Conservation (phyloP, 306 rosid species). For the Fragaria vesca region DNA sequence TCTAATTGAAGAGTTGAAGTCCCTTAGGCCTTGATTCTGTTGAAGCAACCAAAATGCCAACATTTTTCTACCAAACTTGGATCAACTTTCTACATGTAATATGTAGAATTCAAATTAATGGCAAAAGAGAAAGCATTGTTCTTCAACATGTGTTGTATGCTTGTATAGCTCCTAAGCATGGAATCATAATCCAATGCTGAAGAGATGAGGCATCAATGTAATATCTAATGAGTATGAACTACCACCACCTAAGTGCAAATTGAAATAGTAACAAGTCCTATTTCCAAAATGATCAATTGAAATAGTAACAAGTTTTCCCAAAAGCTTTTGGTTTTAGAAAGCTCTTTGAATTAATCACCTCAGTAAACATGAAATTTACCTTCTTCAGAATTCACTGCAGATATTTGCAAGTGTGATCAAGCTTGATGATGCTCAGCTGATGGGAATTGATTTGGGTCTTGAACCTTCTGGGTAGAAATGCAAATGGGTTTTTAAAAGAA, state of each 20-base stretch:
- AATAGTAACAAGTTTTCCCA: too few relatives aligned
- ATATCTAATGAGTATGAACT: too few relatives aligned
- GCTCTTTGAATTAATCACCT: neutral
- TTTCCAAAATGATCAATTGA: too few relatives aligned
- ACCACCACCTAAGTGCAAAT: too few relatives aligned
- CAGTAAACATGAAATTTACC: too few relatives aligned
- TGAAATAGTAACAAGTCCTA: too few relatives aligned
- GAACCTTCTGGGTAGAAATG: constrained; percentile 32
- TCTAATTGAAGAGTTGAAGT: constrained; percentile 8
- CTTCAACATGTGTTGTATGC: neutral
- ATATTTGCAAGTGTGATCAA: constrained; percentile 30
- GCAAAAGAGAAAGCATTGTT: neutral
- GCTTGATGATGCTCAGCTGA: constrained; percentile 15
- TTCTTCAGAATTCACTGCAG: too few relatives aligned
- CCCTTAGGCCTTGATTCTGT: neutral
- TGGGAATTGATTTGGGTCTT: constrained; percentile 33
- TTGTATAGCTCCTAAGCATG: too few relatives aligned
- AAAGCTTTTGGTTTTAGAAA: neutral
- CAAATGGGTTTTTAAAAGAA: constrained; percentile 42
- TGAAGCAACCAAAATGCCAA: neutral
- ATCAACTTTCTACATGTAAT: neutral
- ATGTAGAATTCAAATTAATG: neutral
- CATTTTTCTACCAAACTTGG: neutral
- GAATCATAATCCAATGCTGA: too few relatives aligned
- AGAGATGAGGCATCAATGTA: neutral